phyloP scores from a whole-genome alignment of 805 yeast species.

The Candida pini region DNA sequence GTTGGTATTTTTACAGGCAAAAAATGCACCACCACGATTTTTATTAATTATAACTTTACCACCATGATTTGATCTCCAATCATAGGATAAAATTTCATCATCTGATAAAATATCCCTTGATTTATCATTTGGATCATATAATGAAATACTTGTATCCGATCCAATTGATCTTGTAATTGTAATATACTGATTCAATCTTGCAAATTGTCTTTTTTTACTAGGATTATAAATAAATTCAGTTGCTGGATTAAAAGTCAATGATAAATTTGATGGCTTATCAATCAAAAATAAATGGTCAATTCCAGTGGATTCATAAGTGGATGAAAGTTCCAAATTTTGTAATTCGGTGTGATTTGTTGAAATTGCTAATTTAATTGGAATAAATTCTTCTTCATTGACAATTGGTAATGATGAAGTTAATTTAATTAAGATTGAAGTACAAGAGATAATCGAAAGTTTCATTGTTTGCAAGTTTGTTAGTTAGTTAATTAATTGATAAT shows the following conservation, averaged over 20 bases:
- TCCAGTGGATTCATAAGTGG: conserved; percentile 14
- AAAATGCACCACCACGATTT: conserved; percentile 19
- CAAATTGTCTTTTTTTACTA: conserved; percentile 7
- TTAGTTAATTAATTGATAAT: no score
- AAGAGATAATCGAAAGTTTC: no score
- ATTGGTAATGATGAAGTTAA: no score
- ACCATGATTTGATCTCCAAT: conserved; percentile 2
- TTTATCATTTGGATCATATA: conserved; percentile 4
- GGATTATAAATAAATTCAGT: conserved; percentile 5
- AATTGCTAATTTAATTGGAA: background rate
- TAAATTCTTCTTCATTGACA: background rate
- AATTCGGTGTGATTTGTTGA: background rate
- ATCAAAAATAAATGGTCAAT: conserved; percentile 13
- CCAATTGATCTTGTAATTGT: conserved; percentile 7
- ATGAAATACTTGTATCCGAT: conserved; percentile 3
- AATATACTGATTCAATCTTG: conserved; percentile 9
- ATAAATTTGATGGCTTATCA: conserved; percentile 5
- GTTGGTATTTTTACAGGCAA: conserved; percentile 32
- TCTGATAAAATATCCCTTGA: conserved; percentile 3
- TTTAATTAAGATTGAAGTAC: no score
- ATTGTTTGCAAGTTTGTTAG: no score
- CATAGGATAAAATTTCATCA: background rate
- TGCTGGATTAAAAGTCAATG: conserved; percentile 6
- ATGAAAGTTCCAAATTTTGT: conserved; percentile 5
- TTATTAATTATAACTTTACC: conserved; percentile 10